Evolutionary conservation across 2,329 filamentous ascomycete species (phyloP).

Genomic region (Phyllosticta citrichinensis): DNA sequence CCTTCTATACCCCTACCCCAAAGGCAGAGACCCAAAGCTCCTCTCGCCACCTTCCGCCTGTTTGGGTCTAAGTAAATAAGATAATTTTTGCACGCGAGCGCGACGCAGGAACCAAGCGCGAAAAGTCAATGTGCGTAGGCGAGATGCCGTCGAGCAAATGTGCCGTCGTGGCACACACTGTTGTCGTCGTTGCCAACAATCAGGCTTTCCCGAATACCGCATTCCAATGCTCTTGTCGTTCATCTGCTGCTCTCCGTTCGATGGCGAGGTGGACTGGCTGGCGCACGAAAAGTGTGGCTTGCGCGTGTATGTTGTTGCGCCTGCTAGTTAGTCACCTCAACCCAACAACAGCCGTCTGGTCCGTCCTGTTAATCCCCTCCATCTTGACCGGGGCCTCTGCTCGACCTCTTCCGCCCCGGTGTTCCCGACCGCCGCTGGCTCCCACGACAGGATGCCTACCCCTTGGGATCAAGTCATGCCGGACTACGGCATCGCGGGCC

Average conservation of each 20-base stretch:
- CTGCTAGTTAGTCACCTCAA: not conserved
- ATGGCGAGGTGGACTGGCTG: not conserved
- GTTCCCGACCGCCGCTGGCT: not conserved
- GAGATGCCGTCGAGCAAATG: not conserved
- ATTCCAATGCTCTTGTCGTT: not conserved
- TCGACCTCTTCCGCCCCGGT: not conserved
- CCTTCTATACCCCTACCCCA: not conserved
- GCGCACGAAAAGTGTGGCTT: not conserved
- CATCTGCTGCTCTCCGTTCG: not conserved
- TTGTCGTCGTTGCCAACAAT: not conserved
- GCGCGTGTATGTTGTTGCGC: not conserved
- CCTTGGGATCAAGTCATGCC: too few relatives aligned
- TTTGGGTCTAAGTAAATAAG: not conserved
- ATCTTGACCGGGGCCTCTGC: not conserved
- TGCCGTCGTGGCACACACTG: not conserved
- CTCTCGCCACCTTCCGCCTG: not conserved
- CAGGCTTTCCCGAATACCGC: not conserved
- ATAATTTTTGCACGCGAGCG: not conserved
- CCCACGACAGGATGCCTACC: not conserved
- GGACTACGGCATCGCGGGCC: too few relatives aligned
- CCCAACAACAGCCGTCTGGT: not conserved
- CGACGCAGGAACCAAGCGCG: not conserved
- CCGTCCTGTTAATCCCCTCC: not conserved
- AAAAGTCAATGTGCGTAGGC: not conserved
- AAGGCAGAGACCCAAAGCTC: not conserved